Evolutionary conservation across 1,284 basidiomycete species (phyloP).

Genomic region (Caloboletus inedulis): DNA sequence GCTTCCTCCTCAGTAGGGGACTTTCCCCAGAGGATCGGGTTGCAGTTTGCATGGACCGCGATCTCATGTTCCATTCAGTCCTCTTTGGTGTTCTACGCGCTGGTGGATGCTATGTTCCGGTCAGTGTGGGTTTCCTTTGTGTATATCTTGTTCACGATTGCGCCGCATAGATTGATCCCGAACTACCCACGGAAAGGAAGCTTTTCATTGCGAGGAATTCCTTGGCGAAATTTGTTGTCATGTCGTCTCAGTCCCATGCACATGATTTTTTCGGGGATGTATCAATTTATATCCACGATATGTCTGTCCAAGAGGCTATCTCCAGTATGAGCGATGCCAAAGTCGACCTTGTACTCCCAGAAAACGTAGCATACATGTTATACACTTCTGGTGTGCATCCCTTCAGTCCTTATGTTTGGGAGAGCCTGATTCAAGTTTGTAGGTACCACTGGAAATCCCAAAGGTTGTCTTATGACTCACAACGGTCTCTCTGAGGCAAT

Average conservation of each 20-base stretch:
- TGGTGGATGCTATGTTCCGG: constrained; percentile 55
- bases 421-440: neutral
- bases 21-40: constrained; percentile 44
- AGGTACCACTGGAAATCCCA: constrained; percentile 56
- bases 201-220: constrained; percentile 47
- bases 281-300: constrained; percentile 34
- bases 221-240: constrained; percentile 42
- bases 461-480: constrained; percentile 54
- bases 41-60: constrained; percentile 47
- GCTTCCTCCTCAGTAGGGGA: constrained; percentile 41
- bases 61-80: constrained; percentile 43
- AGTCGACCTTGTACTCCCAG: constrained; percentile 32
- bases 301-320: constrained; percentile 28
- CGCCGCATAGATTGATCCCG: constrained; percentile 46
- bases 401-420: neutral
- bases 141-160: constrained; percentile 1
- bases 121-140: constrained; percentile 33
- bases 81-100: constrained; percentile 49
- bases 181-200: constrained; percentile 48
- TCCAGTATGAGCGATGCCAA: constrained; percentile 30
- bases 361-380: constrained; percentile 46
- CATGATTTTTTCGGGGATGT: constrained; percentile 32
- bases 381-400: constrained; percentile 47
- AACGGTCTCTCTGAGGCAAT: constrained; percentile 44
- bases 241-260: constrained; percentile 29